These are phyloP conservation scores for Nectriaceae sp. DNA, from an alignment of 2,329 filamentous ascomycete species.

Conservation along the genomic window DNA sequence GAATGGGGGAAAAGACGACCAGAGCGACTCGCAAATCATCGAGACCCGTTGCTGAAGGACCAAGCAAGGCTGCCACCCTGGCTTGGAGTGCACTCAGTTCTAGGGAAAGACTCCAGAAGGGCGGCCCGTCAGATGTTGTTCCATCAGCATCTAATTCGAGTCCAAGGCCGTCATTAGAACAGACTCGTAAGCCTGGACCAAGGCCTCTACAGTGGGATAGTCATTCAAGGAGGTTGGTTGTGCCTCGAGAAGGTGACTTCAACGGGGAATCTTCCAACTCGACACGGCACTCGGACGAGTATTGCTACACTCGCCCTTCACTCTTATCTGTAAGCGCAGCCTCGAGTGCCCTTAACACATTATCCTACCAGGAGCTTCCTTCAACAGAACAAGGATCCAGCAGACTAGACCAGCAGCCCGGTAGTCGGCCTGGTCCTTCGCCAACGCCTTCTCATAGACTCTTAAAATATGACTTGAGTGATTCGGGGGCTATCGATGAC, in stretches of 20 bases:
- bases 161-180: conserved; percentile 33
- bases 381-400: conserved; percentile 17
- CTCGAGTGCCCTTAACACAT: conserved; percentile 52
- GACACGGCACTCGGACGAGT: conserved; percentile 43
- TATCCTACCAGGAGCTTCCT: conserved; percentile 26
- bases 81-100: conserved; percentile 57
- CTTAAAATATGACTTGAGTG: no score
- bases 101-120: conserved; percentile 36
- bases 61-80: conserved; percentile 64
- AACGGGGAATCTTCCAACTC: conserved; percentile 33
- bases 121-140: conserved; percentile 25
- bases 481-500: conserved; percentile 21
- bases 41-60: conserved; percentile 50
- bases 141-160: conserved; percentile 18
- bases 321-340: conserved; percentile 57
- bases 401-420: conserved; percentile 17
- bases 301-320: conserved; percentile 40
- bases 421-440: conserved; percentile 10
- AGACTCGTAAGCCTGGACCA: conserved; percentile 31
- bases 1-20: conserved; percentile 43
- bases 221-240: conserved; percentile 53
- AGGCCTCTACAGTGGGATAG: conserved; percentile 53
- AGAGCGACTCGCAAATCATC: conserved; percentile 43
- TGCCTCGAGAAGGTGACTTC: conserved; percentile 36
- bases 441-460: conserved; percentile 17